These are phyloP conservation scores for Chlamydomonas asymmetrica DNA, from an alignment of 139 green algal species.

Conservation along the genomic window DNA sequence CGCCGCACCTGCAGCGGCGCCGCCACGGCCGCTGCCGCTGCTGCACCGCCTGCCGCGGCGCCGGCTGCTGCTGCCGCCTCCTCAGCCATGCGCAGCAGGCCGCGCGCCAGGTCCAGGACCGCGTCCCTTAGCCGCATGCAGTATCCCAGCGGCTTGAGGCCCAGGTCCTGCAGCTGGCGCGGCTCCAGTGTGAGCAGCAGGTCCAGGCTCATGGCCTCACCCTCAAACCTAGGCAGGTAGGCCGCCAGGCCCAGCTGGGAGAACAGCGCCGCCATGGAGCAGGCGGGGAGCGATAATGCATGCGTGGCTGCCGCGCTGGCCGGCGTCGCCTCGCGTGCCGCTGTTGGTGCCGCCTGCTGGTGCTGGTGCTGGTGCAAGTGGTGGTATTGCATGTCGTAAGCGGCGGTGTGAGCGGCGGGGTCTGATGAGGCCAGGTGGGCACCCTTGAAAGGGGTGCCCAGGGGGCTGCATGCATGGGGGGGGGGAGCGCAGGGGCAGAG, in stretches of 20 bases:
- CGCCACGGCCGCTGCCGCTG: too few species aligned
- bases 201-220: constrained; percentile 34
- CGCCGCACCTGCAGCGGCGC: too few species aligned
- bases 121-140: constrained; percentile 32
- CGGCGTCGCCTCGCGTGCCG: too few species aligned
- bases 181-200: constrained; percentile 33
- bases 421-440: neutral
- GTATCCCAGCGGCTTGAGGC: constrained; percentile 27
- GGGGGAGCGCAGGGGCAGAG: too few species aligned
- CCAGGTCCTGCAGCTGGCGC: constrained; percentile 26
- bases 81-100: constrained; percentile 32
- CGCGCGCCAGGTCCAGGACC: constrained; percentile 15
- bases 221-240: constrained; percentile 22
- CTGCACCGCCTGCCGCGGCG: too few species aligned
- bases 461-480: neutral
- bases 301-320: neutral
- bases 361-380: too few species aligned
- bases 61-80: too few species aligned
- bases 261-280: constrained; percentile 12
- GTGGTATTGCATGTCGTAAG: too few species aligned
- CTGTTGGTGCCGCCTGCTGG: too few species aligned
- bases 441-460: neutral
- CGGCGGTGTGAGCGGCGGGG: too few species aligned
- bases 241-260: constrained; percentile 24
- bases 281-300: neutral